Conservation (phyloP, 2,329 filamentous ascomycete genomes). For the Aureobasidium sp. region DNA sequence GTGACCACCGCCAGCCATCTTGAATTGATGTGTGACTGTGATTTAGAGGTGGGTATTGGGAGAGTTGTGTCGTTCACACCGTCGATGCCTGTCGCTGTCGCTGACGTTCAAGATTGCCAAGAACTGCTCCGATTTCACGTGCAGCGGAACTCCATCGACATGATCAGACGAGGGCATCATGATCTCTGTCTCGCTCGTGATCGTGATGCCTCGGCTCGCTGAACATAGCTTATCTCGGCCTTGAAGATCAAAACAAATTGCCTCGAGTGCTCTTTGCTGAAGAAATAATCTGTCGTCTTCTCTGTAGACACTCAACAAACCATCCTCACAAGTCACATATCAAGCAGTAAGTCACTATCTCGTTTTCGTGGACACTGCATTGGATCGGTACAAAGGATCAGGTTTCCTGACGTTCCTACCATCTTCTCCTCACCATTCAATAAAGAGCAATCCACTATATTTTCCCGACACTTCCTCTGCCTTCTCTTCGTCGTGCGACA, state of each 20-base stretch:
- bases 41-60: neutral
- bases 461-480: neutral
- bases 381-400: neutral
- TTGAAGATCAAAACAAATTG: neutral
- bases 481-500: neutral
- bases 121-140: neutral
- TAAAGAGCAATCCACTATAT: neutral
- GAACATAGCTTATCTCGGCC: neutral
- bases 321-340: neutral
- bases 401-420: neutral
- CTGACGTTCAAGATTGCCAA: conserved; percentile 8
- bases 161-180: neutral
- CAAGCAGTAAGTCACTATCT: neutral
- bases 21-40: conserved; percentile 16
- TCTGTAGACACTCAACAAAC: neutral
- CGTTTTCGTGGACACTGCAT: neutral
- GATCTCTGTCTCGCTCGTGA: neutral
- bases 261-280: neutral
- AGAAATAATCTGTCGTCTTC: neutral
- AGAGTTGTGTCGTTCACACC: neutral
- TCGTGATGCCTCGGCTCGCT: conserved; percentile 1
- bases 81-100: neutral
- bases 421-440: neutral
- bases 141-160: neutral
- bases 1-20: conserved; percentile 29